phyloP scores from a whole-genome alignment of 495 filamentous ascomycete species.

The Saxispiralis lemnorum region DNA sequence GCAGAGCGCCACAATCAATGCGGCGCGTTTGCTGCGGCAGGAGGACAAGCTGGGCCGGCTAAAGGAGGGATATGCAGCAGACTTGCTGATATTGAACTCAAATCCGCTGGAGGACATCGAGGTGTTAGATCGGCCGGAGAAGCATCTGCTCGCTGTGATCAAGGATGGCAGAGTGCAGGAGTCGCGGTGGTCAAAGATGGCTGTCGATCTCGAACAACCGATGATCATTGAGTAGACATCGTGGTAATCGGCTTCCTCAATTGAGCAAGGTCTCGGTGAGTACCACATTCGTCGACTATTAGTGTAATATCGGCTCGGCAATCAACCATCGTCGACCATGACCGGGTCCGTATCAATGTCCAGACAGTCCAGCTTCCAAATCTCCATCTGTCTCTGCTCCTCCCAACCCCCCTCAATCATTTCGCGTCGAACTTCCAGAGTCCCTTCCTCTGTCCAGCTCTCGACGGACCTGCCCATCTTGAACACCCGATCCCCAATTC shows the following conservation, averaged over 20 bases:
- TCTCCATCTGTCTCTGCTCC: slow-evolving; percentile 18
- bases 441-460: slow-evolving; percentile 3
- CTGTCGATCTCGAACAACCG: neutral
- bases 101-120: slow-evolving; percentile 37
- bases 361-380: slow-evolving; percentile 16
- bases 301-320: neutral
- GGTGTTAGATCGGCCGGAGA: slow-evolving; percentile 30
- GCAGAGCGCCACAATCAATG: slow-evolving; percentile 34
- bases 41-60: slow-evolving; percentile 30
- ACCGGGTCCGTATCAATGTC: slow-evolving; percentile 11
- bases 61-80: slow-evolving; percentile 16
- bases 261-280: no score
- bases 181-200: slow-evolving; percentile 28
- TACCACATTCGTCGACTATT: no score
- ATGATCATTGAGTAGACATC: slow-evolving; percentile 5
- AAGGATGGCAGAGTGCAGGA: slow-evolving; percentile 32
- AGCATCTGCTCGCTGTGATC: slow-evolving; percentile 30
- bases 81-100: slow-evolving; percentile 15
- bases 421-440: slow-evolving; percentile 9
- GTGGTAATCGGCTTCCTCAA: no score
- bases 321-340: neutral
- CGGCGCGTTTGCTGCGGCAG: slow-evolving; percentile 30
- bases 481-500: slow-evolving; percentile 18
- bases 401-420: slow-evolving; percentile 11
- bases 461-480: slow-evolving; percentile 14